Conservation (phyloP, 2,329 filamentous ascomycete genomes). For the Penicillium griseofulvum region DNA sequence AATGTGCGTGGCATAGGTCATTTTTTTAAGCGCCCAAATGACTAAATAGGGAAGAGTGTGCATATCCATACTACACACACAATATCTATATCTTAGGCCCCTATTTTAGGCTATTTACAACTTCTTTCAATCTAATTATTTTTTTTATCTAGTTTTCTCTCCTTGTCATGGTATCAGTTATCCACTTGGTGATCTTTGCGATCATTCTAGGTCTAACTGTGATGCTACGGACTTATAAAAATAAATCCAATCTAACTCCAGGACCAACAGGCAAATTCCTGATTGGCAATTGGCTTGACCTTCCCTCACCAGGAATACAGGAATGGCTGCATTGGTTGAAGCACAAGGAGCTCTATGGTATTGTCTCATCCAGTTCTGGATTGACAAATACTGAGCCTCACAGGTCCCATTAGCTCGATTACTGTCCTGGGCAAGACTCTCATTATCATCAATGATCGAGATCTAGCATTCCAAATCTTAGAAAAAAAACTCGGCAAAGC, state of each 20-base stretch:
- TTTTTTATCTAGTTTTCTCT: no score
- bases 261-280: background rate
- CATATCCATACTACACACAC: no score
- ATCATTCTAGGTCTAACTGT: no score
- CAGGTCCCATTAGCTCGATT: constrained; percentile 36
- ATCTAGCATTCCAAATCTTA: constrained; percentile 40
- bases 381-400: background rate
- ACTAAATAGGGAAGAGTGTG: no score
- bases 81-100: no score
- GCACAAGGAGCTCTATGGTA: constrained; percentile 2
- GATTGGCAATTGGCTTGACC: constrained; percentile 1
- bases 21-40: background rate
- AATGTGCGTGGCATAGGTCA: background rate
- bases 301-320: background rate
- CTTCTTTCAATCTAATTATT: no score
- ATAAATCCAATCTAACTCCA: background rate
- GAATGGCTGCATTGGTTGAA: constrained; percentile 1
- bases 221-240: no score
- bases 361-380: background rate
- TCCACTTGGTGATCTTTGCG: background rate
- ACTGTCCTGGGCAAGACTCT: constrained; percentile 44
- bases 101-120: background rate
- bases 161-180: background rate
- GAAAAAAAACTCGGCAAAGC: constrained; percentile 36
- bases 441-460: constrained; percentile 42